Base-by-base conservation (phyloP, 1,139 yeast species). In the Pichia sp. region DNA sequence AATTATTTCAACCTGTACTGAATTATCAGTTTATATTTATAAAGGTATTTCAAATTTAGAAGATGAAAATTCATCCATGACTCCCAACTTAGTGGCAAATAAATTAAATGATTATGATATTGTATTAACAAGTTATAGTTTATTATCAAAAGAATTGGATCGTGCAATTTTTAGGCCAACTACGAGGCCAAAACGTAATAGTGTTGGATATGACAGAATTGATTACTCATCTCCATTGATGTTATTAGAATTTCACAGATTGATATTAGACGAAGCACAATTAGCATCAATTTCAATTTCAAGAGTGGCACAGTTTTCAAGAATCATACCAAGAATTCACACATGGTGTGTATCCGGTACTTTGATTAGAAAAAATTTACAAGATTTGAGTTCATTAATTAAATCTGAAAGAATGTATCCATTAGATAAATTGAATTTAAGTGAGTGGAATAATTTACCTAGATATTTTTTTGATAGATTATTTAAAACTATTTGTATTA, bases 261-360 rank as follows among this genome's bases (percentile, higher is more conserved):
- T 93, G 2, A 79, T 91, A 1, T 69, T 91, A 41, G 99, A 93
- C 70, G 99, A 93, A 67, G 97, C 88, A 1, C 99, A 93, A 68
- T 87, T 90, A 93, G 87, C 93, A 3, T 81, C 88, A 8, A 79
- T 83, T 6, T 83, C 85, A 25, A 75, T 81, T 2, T 80, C 93
- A 1, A 77, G 87, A 48, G 89, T 95, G 1, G 89, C 95, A 29
- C 82, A 80, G 57, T 87, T 89, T 53, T 90, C 96, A 0, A 74
- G 87, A 3, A 71, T 87, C 42, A 80, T 93, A 28, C 95, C 96
- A 5, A 73, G 96, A 50, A 79, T 81, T 50, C 97, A 93, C 69
- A 82, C 96, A 0, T 93, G 98, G 98, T 96, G 96, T 9, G 96
- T 90, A 0, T 87, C 96, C 0, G 99, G 99, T 8, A 93, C 99